Evolutionary conservation across 202 grass and related monocot genomes (phyloP).

Genomic region (Zoysia matrella): DNA sequence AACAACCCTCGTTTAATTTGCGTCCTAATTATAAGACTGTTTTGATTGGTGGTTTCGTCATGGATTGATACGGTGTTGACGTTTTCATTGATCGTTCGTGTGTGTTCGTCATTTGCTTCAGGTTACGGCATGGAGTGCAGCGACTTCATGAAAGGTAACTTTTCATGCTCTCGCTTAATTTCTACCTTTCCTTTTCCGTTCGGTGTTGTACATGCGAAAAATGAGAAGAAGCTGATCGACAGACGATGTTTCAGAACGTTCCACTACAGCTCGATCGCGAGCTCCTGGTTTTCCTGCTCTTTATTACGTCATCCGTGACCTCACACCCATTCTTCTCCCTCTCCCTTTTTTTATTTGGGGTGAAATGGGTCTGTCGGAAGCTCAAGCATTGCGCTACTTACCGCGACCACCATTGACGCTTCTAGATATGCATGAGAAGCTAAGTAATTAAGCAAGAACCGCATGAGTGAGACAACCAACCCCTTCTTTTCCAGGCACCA

Average conservation of each 20-base stretch:
- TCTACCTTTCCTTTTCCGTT: background rate
- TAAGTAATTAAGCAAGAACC: too few species aligned
- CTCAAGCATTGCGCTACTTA: background rate
- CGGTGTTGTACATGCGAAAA: background rate
- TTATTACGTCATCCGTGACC: constrained; percentile 30
- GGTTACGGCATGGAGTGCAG: constrained; percentile 97
- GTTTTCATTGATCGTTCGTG: background rate
- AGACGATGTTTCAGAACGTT: background rate
- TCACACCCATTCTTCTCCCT: background rate
- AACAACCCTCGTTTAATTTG: too few species aligned
- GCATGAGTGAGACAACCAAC: background rate
- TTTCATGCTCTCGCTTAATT: background rate
- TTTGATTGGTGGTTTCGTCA: background rate
- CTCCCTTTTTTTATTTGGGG: background rate
- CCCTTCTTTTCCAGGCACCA: background rate
- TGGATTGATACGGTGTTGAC: background rate
- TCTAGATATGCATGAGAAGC: constrained; percentile 22
- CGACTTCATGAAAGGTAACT: constrained; percentile 75
- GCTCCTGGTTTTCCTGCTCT: background rate
- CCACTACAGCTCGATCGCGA: background rate
- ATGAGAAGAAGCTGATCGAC: background rate
- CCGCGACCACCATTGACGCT: background rate
- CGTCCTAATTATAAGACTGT: background rate
- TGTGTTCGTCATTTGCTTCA: constrained; percentile 41
- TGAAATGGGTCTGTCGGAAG: background rate